A percentile compares a stretch with the other conserved stretches of the same genome.
These are phyloP conservation scores for Paxillus involutus DNA, from an alignment of 768 basidiomycete genomes.

Conservation along the genomic window DNA sequence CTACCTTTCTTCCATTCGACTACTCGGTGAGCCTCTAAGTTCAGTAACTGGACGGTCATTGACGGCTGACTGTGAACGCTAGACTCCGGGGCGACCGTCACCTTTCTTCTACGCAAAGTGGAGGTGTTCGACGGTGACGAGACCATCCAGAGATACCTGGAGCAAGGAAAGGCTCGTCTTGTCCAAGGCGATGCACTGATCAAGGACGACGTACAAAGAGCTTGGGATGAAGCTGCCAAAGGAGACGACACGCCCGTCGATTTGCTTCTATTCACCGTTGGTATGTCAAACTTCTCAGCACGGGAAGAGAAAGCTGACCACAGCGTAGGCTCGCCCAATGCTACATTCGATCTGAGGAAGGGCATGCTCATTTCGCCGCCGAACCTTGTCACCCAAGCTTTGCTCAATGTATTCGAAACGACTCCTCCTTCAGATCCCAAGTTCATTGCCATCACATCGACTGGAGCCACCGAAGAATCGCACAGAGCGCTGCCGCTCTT, in stretches of 20 bases:
- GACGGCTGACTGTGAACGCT: neutral
- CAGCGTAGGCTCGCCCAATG: constrained; percentile 21
- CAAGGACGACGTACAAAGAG: constrained; percentile 47
- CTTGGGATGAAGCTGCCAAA: constrained; percentile 46
- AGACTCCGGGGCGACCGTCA: constrained; percentile 61
- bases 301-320: too few relatives aligned
- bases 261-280: constrained; percentile 60
- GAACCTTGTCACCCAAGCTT: constrained; percentile 57
- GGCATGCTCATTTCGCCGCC: constrained; percentile 50
- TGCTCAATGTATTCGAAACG: constrained; percentile 57
- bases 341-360: constrained; percentile 44
- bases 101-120: constrained; percentile 58
- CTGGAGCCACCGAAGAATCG: constrained; percentile 48
- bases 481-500: constrained; percentile 46
- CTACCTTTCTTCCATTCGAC: constrained; percentile 46
- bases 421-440: constrained; percentile 48
- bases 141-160: constrained; percentile 50
- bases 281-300: constrained; percentile 32
- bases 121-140: constrained; percentile 54
- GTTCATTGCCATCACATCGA: constrained; percentile 54
- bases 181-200: constrained; percentile 62
- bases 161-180: constrained; percentile 50
- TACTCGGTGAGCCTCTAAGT: constrained; percentile 39
- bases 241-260: constrained; percentile 42
- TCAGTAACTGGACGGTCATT: neutral